Conservation (phyloP, 2,329 filamentous ascomycete species). For the Cercospora brassicicola region DNA sequence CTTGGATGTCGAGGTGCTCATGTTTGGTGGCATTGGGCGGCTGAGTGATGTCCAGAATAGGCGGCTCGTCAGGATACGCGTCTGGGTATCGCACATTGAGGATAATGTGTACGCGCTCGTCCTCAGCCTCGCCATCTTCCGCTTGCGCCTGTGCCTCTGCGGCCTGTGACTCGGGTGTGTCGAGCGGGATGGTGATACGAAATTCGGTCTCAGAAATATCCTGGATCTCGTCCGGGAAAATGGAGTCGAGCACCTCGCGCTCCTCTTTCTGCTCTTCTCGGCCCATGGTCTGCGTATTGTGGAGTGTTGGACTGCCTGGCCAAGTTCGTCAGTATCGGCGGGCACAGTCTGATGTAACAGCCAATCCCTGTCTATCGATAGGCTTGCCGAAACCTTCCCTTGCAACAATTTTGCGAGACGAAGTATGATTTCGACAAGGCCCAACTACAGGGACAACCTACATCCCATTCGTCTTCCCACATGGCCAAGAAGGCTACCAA, state of each 20-base stretch:
- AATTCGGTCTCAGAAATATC: slow-evolving; percentile 90
- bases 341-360: not conserved
- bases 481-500: slow-evolving; percentile 39
- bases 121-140: slow-evolving; percentile 54
- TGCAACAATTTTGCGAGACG: not conserved
- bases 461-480: not conserved
- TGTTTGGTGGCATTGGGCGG: slow-evolving; percentile 70
- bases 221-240: slow-evolving; percentile 97
- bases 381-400: not conserved
- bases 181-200: slow-evolving; percentile 80
- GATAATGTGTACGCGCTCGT: slow-evolving; percentile 66
- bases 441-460: not conserved
- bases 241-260: slow-evolving; percentile 95
- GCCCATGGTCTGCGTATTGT: slow-evolving; percentile 43
- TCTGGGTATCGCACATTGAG: slow-evolving; percentile 88
- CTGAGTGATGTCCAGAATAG: slow-evolving; percentile 74
- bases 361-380: slow-evolving; percentile 4
- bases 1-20: slow-evolving; percentile 72
- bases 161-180: slow-evolving; percentile 43
- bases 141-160: not conserved
- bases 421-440: not conserved
- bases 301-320: not conserved
- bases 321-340: not conserved
- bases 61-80: slow-evolving; percentile 83
- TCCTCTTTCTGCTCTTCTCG: slow-evolving; percentile 90